Conservation (phyloP, 2,329 filamentous ascomycete genomes). For the Stemphylium lycopersici region DNA sequence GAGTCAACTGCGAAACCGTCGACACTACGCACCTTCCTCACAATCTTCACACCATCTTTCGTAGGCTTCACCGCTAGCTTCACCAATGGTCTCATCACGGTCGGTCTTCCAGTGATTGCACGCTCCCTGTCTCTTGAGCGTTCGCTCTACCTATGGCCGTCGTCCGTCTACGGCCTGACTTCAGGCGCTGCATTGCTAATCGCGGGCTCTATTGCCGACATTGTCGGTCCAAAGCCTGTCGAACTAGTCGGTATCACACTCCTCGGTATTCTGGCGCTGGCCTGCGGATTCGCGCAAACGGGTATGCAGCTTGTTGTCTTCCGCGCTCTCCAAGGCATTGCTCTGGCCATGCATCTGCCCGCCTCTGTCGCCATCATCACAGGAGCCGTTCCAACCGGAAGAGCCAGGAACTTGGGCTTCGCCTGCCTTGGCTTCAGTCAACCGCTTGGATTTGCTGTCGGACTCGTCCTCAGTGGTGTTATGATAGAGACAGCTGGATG, state of each 20-base stretch:
- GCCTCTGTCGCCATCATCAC: constrained; percentile 56
- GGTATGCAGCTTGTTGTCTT: constrained; percentile 53
- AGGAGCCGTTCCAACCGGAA: constrained; percentile 29
- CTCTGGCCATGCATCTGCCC: constrained; percentile 55
- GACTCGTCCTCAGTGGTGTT: constrained; percentile 58
- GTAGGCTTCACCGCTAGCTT: constrained; percentile 40
- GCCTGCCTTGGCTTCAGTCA: constrained; percentile 54
- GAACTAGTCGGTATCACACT: constrained; percentile 54
- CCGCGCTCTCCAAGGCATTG: constrained; percentile 56
- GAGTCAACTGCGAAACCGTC: neutral
- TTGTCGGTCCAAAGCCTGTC: constrained; percentile 54
- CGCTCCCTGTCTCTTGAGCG: constrained; percentile 34
- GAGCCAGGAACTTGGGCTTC: constrained; percentile 42
- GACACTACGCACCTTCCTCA: constrained; percentile 7
- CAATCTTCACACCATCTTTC: constrained; percentile 18
- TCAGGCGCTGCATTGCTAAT: constrained; percentile 58
- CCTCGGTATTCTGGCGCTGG: constrained; percentile 52
- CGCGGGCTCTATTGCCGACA: constrained; percentile 58
- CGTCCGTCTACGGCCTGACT: constrained; percentile 49
- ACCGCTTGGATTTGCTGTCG: constrained; percentile 58
- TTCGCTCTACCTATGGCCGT: constrained; percentile 43
- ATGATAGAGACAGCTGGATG: constrained; percentile 57
- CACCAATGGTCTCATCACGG: constrained; percentile 50
- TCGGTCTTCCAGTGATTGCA: constrained; percentile 53
- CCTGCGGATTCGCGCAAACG: constrained; percentile 53